Conservation (phyloP, 495 filamentous ascomycete species). For the Aspergillus biplanus region DNA sequence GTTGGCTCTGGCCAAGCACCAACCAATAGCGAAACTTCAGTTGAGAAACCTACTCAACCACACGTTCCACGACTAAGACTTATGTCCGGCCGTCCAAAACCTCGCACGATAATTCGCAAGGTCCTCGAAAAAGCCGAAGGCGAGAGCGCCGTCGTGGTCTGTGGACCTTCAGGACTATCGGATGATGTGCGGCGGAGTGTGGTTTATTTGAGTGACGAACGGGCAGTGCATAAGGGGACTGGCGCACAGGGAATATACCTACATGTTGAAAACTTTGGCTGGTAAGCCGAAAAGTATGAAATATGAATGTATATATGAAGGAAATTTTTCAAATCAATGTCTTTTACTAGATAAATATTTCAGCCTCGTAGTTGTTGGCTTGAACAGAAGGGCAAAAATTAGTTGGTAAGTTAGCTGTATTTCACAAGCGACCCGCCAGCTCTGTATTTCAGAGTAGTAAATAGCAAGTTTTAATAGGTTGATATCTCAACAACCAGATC, state of each 20-base stretch:
- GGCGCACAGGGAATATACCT: slow-evolving; percentile 77
- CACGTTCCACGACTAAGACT: slow-evolving; percentile 21
- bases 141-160: slow-evolving; percentile 83
- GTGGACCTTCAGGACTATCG: slow-evolving; percentile 71
- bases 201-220: slow-evolving; percentile 75
- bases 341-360: no score
- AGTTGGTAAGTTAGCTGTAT: no score
- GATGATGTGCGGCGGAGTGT: slow-evolving; percentile 68
- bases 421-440: no score
- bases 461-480: no score
- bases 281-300: slow-evolving; percentile 21
- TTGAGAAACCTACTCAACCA: neutral
- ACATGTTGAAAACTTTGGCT: slow-evolving; percentile 48
- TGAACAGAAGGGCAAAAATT: no score
- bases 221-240: slow-evolving; percentile 88
- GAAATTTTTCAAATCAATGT: no score
- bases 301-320: slow-evolving; percentile 2
- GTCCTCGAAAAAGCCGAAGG: slow-evolving; percentile 74
- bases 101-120: slow-evolving; percentile 51
- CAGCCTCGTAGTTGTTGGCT: no score
- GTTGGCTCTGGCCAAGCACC: slow-evolving; percentile 33
- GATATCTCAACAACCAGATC: no score
- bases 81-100: slow-evolving; percentile 47
- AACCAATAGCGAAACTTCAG: neutral
- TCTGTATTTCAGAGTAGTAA: no score